Conservation (phyloP, 2,329 filamentous ascomycete species). For the Stachybotrys elegans region DNA sequence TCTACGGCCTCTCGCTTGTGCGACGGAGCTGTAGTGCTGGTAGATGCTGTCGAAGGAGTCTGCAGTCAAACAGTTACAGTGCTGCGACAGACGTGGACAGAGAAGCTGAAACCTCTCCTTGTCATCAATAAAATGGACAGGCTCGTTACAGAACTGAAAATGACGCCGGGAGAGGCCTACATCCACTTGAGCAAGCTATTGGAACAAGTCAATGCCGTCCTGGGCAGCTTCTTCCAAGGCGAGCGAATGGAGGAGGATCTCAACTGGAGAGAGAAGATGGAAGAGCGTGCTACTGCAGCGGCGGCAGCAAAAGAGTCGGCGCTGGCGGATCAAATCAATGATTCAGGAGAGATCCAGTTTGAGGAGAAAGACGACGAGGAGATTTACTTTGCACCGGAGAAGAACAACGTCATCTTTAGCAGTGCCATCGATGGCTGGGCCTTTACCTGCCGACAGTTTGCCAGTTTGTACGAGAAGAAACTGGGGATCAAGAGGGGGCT, state of each 20-base stretch:
- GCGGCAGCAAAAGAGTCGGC: constrained; percentile 55
- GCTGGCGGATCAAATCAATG: constrained; percentile 42
- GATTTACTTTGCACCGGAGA: constrained; percentile 95
- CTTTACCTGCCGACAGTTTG: constrained; percentile 93
- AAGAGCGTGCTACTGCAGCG: constrained; percentile 73
- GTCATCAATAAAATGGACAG: constrained; percentile 99
- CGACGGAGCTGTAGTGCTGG: constrained; percentile 88
- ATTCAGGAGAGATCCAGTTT: constrained; percentile 62
- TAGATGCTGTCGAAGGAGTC: constrained; percentile 95
- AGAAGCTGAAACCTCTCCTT: constrained; percentile 88
- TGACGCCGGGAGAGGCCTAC: constrained; percentile 87
- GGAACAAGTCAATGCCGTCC: constrained; percentile 94
- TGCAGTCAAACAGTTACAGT: constrained; percentile 99
- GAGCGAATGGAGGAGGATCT: constrained; percentile 98
- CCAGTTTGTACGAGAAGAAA: constrained; percentile 91
- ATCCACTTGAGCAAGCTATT: constrained; percentile 82
- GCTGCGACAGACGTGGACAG: constrained; percentile 87
- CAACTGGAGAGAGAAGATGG: constrained; percentile 90
- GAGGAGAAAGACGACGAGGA: constrained; percentile 94
- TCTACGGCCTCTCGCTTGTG: constrained; percentile 92
- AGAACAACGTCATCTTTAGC: constrained; percentile 98
- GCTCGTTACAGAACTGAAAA: constrained; percentile 86
- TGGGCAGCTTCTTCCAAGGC: constrained; percentile 96
- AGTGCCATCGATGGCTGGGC: constrained; percentile 99
- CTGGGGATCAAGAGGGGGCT: constrained; percentile 84